Percentiles rank a stretch among this genome's conserved stretches.
Conservation (phyloP, 345 rosid species). For the Acer saccharum region DNA sequence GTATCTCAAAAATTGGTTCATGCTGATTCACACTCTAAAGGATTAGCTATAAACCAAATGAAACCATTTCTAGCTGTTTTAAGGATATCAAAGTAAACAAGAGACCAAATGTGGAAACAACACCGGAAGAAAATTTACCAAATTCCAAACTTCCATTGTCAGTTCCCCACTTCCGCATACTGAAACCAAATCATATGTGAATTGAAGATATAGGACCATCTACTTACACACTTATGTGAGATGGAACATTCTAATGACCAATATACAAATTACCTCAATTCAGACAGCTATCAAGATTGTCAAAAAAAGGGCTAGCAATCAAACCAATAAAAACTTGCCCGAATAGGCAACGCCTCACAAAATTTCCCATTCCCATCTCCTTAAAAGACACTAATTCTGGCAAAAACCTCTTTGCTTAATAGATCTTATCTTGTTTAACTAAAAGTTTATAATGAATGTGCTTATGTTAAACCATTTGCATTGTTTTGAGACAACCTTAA, state of each 20-base stretch:
- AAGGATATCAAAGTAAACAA: not conserved
- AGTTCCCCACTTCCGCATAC: not conserved
- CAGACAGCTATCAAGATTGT: not conserved
- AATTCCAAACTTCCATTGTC: not conserved
- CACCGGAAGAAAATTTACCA: not conserved
- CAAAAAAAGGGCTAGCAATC: not conserved
- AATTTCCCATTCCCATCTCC: not conserved
- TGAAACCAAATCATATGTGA: not conserved
- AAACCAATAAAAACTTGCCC: not conserved
- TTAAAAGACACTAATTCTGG: not conserved
- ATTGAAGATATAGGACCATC: not conserved
- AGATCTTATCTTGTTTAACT: constrained; percentile 11
- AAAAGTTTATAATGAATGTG: not conserved
- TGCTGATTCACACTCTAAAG: not conserved
- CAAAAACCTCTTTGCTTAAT: too few relatives aligned
- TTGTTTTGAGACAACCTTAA: constrained; percentile 3
- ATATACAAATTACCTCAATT: not conserved
- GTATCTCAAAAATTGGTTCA: not conserved
- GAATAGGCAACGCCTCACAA: not conserved
- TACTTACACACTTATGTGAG: not conserved
- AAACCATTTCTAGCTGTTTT: not conserved
- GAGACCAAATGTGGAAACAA: not conserved
- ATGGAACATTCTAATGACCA: not conserved
- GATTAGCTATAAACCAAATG: not conserved
- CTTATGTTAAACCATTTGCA: not conserved